Evolutionary conservation across 331 rosid species (phyloP).

Genomic region (Prunus yedoensis): DNA sequence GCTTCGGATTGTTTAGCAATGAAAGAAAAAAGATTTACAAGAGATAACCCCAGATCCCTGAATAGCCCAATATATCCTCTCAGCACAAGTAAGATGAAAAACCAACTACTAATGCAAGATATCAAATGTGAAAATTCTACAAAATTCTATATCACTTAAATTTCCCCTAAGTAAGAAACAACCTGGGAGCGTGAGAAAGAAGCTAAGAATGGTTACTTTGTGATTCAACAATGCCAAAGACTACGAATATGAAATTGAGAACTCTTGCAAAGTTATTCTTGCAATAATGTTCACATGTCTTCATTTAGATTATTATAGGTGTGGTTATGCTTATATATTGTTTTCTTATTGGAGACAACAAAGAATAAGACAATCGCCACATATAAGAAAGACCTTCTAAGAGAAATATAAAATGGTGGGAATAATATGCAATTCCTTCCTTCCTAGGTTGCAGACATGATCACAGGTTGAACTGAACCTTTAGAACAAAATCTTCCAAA

Average conservation of each 20-base stretch:
- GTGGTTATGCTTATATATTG: background rate
- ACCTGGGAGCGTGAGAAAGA: background rate
- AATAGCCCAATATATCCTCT: background rate
- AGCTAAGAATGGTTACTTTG: background rate
- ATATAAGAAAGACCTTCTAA: background rate
- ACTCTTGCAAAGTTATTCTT: background rate
- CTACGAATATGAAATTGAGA: background rate
- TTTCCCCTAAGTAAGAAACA: background rate
- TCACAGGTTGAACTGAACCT: background rate
- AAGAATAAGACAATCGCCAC: background rate
- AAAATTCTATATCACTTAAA: background rate
- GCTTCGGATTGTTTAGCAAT: background rate
- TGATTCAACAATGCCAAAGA: background rate
- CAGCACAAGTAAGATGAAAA: background rate
- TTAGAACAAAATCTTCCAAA: background rate
- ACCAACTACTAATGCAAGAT: background rate
- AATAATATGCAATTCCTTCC: constrained; percentile 3
- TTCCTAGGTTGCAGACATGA: constrained; percentile 1
- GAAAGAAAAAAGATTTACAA: background rate
- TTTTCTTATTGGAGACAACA: background rate
- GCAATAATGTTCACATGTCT: background rate
- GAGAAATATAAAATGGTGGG: background rate
- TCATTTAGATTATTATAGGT: background rate
- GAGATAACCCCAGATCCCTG: background rate
- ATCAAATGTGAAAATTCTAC: background rate